Evolutionary conservation across 345 rosid genomes (phyloP).

Genomic region (Microthlaspi erraticum): DNA sequence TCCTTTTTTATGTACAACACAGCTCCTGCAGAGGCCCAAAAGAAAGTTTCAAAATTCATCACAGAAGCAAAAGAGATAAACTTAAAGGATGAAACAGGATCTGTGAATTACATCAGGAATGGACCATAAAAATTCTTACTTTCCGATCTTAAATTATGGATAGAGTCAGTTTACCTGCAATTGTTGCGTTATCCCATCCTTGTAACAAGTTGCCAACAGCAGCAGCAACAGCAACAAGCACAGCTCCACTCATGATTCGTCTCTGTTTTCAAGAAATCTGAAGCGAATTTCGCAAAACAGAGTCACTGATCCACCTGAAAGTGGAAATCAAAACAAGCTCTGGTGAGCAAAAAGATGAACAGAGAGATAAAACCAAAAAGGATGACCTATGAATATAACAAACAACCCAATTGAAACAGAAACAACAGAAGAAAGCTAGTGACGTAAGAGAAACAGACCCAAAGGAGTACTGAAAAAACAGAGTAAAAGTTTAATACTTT

Average conservation of each 20-base stretch:
- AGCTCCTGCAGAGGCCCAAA: constrained; percentile 65
- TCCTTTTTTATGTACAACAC: constrained; percentile 88
- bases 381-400: constrained; percentile 39
- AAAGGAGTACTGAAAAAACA: constrained; percentile 8
- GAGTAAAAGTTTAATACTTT: constrained; percentile 38
- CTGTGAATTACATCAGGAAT: constrained; percentile 12
- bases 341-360: constrained; percentile 16
- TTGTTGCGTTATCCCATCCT: constrained; percentile 99
- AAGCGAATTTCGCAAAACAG: constrained; percentile 34
- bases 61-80: constrained; percentile 30
- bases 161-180: constrained; percentile 68
- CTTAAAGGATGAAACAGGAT: constrained; percentile 5
- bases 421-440: constrained; percentile 19
- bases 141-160: background rate
- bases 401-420: constrained; percentile 27
- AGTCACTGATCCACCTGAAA: constrained; percentile 44
- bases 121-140: constrained; percentile 19
- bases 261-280: constrained; percentile 29
- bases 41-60: background rate
- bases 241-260: constrained; percentile 83
- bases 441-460: constrained; percentile 35
- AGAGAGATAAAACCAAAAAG: constrained; percentile 31
- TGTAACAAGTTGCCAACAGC: constrained; percentile 93
- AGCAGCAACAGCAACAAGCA: constrained; percentile 87
- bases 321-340: constrained; percentile 37